Evolutionary conservation across 306 rosid species (phyloP).

Genomic region (Alnus rubra): DNA sequence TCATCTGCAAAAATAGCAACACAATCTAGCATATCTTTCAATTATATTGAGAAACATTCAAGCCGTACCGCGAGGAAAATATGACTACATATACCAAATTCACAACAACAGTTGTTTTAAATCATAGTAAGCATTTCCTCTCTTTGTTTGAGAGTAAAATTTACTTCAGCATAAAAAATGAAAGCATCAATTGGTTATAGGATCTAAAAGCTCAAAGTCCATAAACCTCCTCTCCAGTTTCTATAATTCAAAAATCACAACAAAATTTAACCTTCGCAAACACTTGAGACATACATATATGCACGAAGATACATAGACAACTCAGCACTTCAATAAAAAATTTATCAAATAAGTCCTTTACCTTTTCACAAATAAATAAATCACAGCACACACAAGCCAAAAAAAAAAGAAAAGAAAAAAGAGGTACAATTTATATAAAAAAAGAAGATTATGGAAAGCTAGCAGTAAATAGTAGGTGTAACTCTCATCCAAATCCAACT

Average conservation of each 20-base stretch:
- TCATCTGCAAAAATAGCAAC: neutral
- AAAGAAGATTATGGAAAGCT: no score
- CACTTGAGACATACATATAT: no score
- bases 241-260: neutral
- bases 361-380: no score
- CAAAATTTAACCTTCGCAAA: neutral
- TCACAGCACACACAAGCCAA: no score
- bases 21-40: neutral
- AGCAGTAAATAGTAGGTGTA: no score
- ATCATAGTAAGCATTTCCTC: neutral
- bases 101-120: neutral
- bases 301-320: no score
- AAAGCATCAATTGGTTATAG: neutral
- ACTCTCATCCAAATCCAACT: no score
- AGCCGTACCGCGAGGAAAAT: neutral
- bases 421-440: no score
- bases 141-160: neutral
- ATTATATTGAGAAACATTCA: neutral
- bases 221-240: neutral
- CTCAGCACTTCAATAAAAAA: no score
- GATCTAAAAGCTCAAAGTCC: neutral
- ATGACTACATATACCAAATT: neutral
- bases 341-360: no score
- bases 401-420: no score
- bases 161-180: neutral